phyloP scores from a whole-genome alignment of 208 protist genomes.

The Trypanosoma melophagium region DNA sequence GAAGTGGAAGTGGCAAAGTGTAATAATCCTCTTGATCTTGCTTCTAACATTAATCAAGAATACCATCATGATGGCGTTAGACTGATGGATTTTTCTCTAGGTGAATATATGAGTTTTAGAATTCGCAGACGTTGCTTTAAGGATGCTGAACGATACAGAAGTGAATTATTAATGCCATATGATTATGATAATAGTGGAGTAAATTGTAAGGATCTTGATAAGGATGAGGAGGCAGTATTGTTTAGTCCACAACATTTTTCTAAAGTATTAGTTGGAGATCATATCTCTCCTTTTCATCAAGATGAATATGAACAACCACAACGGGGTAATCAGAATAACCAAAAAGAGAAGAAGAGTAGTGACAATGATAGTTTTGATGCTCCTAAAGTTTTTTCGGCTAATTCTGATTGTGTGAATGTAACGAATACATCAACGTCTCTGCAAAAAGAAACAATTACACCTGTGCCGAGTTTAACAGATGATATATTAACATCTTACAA shows the following conservation, averaged over 20 bases:
- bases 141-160: constrained; percentile 30
- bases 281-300: not conserved
- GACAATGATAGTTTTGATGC: too few relatives aligned
- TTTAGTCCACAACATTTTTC: not conserved
- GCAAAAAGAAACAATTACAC: not conserved
- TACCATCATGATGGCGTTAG: constrained; percentile 42
- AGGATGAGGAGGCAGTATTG: not conserved
- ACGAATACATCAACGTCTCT: not conserved
- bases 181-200: constrained; percentile 58
- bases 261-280: not conserved
- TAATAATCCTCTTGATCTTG: constrained; percentile 41
- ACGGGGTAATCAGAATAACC: too few relatives aligned
- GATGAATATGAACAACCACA: not conserved
- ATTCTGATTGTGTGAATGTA: not conserved
- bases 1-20: constrained; percentile 32
- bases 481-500: constrained; percentile 18
- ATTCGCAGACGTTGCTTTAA: constrained; percentile 53
- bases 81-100: constrained; percentile 43
- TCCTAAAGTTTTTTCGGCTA: too few relatives aligned
- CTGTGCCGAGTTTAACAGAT: not conserved
- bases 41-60: constrained; percentile 59
- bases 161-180: constrained; percentile 57
- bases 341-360: too few relatives aligned
- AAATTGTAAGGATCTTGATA: not conserved
- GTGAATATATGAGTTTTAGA: constrained; percentile 60